Base-by-base conservation (phyloP, 768 basidiomycete species). In the Melanogaster broomeanus region DNA sequence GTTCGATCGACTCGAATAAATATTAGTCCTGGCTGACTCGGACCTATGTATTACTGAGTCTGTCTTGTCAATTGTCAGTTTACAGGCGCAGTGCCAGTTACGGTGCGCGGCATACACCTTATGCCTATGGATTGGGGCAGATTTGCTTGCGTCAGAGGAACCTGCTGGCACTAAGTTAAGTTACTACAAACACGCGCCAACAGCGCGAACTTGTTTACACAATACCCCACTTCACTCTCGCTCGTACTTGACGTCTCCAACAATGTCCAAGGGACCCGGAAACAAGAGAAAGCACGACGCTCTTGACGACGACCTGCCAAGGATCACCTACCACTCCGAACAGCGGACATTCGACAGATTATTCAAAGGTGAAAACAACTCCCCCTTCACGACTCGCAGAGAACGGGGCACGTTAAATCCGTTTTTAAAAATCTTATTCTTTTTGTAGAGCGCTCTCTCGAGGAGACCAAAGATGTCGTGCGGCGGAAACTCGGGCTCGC, bases 401-500 rank as follows among this genome's bases (percentile, higher is more conserved):
- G 3, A 13, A 31, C 15, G 12, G n/a, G n/a, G 1, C 22, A 31
- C 22, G 11, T 19, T 15, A 44, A 13, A 49, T n/a, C 30, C 48
- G 45, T 51, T 64, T 33, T n/a, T n/a, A n/a, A n/a, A n/a, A 52
- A 45, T 16, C 28, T n/a, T n/a, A n/a, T n/a, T 19, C 24, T 42
- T 45, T 33, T 37, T 16, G 42, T 60, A 91, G 89, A 90, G 58
- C 68, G 74, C 18, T 82, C 85, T 18, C 74, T 90, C 28, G 72
- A 74, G 2, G 80, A 83, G 45, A 75, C 83, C 55, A 82, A 79
- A 58, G 65, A 74, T 25, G 77, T 80, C 5, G 82, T 88, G 24
- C 74, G 81, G 40, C 77, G 70, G 53, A 92, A 90, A 67, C 74
- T 92, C 18, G 73, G 74, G 3, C 71, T 91, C 2, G 54, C 71